phyloP scores from a whole-genome alignment of 495 filamentous ascomycete species.

The Penicillium simplicissimum region DNA sequence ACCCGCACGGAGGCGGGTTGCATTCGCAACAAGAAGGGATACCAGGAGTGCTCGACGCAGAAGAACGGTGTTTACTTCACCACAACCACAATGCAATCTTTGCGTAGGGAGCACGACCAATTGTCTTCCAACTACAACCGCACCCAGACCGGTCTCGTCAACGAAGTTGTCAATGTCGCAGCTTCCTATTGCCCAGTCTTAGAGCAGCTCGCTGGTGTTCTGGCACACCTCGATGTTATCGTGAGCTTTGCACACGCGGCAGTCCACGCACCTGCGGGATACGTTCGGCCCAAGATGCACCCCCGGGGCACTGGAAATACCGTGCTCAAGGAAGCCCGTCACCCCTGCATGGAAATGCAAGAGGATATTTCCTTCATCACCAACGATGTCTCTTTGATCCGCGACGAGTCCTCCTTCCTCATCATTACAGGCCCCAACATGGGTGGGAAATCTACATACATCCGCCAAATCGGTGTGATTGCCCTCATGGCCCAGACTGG shows the following conservation, averaged over 20 bases:
- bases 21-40: constrained; percentile 86
- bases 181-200: constrained; percentile 93
- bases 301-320: constrained; percentile 87
- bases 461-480: constrained; percentile 95
- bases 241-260: constrained; percentile 93
- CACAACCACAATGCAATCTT: constrained; percentile 74
- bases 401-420: constrained; percentile 82
- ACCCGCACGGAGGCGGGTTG: constrained; percentile 89
- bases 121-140: constrained; percentile 93
- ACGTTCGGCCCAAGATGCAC: constrained; percentile 91
- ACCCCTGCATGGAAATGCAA: constrained; percentile 99
- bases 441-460: constrained; percentile 99
- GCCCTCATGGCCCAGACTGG: constrained; percentile 97
- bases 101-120: constrained; percentile 91
- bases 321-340: constrained; percentile 86
- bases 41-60: constrained; percentile 95
- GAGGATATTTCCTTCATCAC: constrained; percentile 98
- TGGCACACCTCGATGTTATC: constrained; percentile 96
- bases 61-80: constrained; percentile 99
- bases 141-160: constrained; percentile 88
- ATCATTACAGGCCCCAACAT: constrained; percentile 99
- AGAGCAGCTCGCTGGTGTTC: constrained; percentile 81
- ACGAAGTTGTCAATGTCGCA: constrained; percentile 89
- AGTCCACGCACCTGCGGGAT: constrained; percentile 88
- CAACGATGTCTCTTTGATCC: constrained; percentile 86